Evolutionary conservation across 305 asterid genomes (phyloP).

Genomic region (Solanum hybrid): DNA sequence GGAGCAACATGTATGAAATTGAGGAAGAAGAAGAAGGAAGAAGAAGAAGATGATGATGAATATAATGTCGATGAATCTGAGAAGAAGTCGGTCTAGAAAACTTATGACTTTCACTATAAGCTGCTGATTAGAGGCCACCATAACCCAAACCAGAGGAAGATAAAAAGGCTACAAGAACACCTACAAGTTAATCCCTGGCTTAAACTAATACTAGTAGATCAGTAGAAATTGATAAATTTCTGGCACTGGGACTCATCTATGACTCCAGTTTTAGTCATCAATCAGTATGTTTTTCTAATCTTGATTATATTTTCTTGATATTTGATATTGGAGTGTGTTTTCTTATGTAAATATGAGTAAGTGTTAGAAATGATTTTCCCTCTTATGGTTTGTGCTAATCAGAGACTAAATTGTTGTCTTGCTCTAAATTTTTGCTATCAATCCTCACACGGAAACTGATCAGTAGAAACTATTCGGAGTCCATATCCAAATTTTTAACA

Average conservation of each 20-base stretch:
- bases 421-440: neutral
- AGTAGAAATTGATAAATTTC: neutral
- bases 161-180: neutral
- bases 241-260: neutral
- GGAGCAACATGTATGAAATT: slow-evolving; percentile 8
- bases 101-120: neutral
- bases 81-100: slow-evolving; percentile 7
- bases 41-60: slow-evolving; percentile 25
- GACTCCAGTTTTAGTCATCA: neutral
- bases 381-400: neutral
- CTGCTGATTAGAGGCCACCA: neutral
- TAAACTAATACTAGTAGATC: neutral
- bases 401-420: neutral
- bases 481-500: neutral
- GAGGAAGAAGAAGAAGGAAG: slow-evolving; percentile 1
- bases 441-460: neutral
- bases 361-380: neutral
- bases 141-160: neutral
- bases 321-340: neutral
- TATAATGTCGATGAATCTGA: slow-evolving; percentile 22
- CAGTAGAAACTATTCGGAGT: neutral
- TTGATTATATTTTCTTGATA: neutral
- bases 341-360: neutral
- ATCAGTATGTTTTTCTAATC: neutral
- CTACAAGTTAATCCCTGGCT: neutral